These are phyloP conservation scores for Ustilago bromivora DNA, from an alignment of 1,284 basidiomycete genomes.

Conservation along the genomic window DNA sequence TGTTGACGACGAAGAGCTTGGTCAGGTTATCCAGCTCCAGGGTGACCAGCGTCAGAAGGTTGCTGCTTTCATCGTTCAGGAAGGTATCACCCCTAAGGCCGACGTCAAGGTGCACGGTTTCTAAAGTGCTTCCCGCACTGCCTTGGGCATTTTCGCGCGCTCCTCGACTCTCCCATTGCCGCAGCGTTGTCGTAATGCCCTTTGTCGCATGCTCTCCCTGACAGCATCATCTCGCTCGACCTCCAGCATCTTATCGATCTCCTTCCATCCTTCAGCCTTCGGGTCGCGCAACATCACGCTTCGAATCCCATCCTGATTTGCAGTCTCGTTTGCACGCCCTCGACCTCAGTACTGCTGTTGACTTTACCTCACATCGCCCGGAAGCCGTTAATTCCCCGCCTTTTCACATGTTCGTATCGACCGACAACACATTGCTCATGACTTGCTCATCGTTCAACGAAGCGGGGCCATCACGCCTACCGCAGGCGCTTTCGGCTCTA, in stretches of 20 bases:
- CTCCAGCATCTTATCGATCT: slow-evolving; percentile 1
- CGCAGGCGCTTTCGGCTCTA: not conserved
- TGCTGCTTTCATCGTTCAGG: slow-evolving; percentile 71
- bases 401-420: not conserved
- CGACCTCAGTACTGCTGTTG: not conserved
- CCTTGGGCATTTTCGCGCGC: not conserved
- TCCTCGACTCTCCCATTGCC: not conserved
- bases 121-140: slow-evolving; percentile 31
- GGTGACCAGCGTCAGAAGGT: slow-evolving; percentile 97
- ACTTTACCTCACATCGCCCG: no score
- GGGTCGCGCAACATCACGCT: not conserved
- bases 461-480: slow-evolving; percentile 39
- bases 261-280: not conserved
- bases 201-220: slow-evolving; percentile 19
- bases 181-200: slow-evolving; percentile 29
- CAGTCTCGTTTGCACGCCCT: not conserved
- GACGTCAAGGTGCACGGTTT: slow-evolving; percentile 70
- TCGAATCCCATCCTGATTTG: not conserved
- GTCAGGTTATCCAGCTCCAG: slow-evolving; percentile 98
- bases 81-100: slow-evolving; percentile 65
- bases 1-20: slow-evolving; percentile 95
- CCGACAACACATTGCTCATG: not conserved
- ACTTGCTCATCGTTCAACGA: slow-evolving; percentile 2
- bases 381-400: no score
- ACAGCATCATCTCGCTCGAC: slow-evolving; percentile 17